These are phyloP conservation scores for Cruciata laevipes DNA, from an alignment of 257 asterid genomes.

Conservation along the genomic window DNA sequence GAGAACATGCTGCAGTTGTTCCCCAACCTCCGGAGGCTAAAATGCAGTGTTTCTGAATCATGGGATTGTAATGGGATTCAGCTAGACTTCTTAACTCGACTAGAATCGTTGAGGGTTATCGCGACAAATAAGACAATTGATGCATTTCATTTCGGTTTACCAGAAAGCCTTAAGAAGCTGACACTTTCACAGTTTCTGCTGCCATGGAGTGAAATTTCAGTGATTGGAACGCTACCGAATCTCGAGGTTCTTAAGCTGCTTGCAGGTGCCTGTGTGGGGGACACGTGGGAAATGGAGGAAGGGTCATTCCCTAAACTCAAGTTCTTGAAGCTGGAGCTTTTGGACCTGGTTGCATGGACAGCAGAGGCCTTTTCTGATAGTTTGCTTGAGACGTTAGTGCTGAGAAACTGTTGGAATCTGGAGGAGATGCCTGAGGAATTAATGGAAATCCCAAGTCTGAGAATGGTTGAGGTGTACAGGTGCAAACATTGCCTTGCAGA, in stretches of 20 bases:
- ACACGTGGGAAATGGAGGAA: conserved; percentile 18
- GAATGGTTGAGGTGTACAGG: conserved; percentile 19
- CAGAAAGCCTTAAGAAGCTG: conserved; percentile 17
- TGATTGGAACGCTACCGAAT: conserved; percentile 12
- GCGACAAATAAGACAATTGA: too few species aligned
- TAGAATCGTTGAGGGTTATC: conserved; percentile 9
- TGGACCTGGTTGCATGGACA: background rate
- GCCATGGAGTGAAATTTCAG: conserved; percentile 10
- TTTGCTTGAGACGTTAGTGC: conserved; percentile 19
- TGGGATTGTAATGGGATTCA: background rate
- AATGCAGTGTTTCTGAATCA: background rate
- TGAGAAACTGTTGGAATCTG: conserved; percentile 16
- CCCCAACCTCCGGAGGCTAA: conserved; percentile 13
- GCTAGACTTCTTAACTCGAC: background rate
- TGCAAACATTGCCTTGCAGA: conserved; percentile 1
- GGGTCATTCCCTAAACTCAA: conserved; percentile 11
- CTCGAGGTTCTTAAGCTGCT: conserved; percentile 22
- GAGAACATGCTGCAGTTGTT: conserved; percentile 2
- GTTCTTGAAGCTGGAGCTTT: background rate
- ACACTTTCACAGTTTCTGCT: conserved; percentile 6
- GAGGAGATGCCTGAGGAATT: conserved; percentile 17
- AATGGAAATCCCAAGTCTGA: conserved; percentile 23
- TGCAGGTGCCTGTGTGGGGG: conserved; percentile 8
- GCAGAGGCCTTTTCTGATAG: conserved; percentile 3
- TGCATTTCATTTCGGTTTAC: conserved; percentile 2